Conservation (phyloP, 2,329 filamentous ascomycete species). For the Penicillium vulpinum region DNA sequence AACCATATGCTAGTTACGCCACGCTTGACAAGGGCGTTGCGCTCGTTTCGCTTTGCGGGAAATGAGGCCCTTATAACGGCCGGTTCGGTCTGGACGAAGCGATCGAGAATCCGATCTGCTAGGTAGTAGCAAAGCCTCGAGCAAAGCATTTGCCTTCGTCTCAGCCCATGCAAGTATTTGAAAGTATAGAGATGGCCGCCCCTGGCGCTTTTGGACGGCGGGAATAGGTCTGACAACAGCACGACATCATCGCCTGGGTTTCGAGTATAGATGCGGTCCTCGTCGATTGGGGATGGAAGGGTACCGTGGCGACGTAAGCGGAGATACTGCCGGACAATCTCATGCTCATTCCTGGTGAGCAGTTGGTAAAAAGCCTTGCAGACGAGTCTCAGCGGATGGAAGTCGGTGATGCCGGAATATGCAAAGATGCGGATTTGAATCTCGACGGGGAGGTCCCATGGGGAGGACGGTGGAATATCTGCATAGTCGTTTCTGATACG, state of each 20-base stretch:
- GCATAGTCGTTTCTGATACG: conserved; percentile 24
- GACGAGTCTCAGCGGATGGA: conserved; percentile 40
- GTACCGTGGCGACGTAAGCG: conserved; percentile 45
- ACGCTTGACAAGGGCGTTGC: conserved; percentile 35
- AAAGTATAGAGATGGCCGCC: conserved; percentile 44
- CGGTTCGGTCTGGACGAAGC: conserved; percentile 37
- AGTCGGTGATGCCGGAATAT: conserved; percentile 41
- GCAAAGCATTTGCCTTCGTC: conserved; percentile 41
- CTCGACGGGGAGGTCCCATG: conserved; percentile 46
- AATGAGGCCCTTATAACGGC: conserved; percentile 35
- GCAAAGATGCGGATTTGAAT: conserved; percentile 45
- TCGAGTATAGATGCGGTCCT: conserved; percentile 39
- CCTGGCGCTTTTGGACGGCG: conserved; percentile 37
- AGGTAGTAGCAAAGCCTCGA: conserved; percentile 43
- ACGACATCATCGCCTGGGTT: conserved; percentile 47
- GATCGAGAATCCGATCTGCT: conserved; percentile 44
- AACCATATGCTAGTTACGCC: conserved; percentile 39
- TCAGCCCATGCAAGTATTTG: conserved; percentile 41
- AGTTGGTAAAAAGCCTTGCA: conserved; percentile 41
- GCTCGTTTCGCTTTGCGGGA: conserved; percentile 33
- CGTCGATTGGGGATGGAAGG: conserved; percentile 41
- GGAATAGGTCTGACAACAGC: conserved; percentile 46
- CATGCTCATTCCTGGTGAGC: conserved; percentile 40
- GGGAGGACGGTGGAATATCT: conserved; percentile 30
- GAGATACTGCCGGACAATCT: conserved; percentile 45